Evolutionary conservation across 2,329 filamentous ascomycete genomes (phyloP).

Genomic region (Fusarium mangiferae): DNA sequence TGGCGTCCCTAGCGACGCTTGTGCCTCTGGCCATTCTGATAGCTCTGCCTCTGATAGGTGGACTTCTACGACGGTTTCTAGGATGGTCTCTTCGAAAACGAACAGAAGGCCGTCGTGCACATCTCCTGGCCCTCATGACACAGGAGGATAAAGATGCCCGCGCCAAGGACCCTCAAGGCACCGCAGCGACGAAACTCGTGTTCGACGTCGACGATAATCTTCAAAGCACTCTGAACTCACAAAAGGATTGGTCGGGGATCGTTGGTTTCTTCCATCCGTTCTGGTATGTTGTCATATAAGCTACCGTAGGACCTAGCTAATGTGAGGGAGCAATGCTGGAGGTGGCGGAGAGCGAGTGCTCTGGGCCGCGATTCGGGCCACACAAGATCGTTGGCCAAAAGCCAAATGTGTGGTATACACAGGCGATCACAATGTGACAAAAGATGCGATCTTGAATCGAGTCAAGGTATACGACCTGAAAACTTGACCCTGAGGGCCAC

Average conservation of each 20-base stretch:
- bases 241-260: conserved; percentile 79
- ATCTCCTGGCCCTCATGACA: conserved; percentile 64
- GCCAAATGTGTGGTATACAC: conserved; percentile 95
- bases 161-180: conserved; percentile 48
- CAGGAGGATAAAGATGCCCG: conserved; percentile 56
- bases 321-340: conserved; percentile 79
- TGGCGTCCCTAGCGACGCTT: conserved; percentile 23
- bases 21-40: conserved; percentile 36
- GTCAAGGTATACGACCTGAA: conserved; percentile 69
- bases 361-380: conserved; percentile 94
- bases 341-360: conserved; percentile 95
- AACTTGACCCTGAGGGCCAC: not conserved
- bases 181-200: conserved; percentile 70
- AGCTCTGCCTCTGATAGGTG: conserved; percentile 40
- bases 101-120: conserved; percentile 69
- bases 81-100: conserved; percentile 72
- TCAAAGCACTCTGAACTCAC: conserved; percentile 48
- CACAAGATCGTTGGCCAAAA: conserved; percentile 87
- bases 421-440: conserved; percentile 89
- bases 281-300: conserved; percentile 69
- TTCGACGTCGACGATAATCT: conserved; percentile 53
- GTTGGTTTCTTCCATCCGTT: conserved; percentile 98
- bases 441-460: conserved; percentile 78
- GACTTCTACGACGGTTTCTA: conserved; percentile 54
- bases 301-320: conserved; percentile 16